Conservation (phyloP, 1,284 basidiomycete species). For the Veloporphyrellus conicus region DNA sequence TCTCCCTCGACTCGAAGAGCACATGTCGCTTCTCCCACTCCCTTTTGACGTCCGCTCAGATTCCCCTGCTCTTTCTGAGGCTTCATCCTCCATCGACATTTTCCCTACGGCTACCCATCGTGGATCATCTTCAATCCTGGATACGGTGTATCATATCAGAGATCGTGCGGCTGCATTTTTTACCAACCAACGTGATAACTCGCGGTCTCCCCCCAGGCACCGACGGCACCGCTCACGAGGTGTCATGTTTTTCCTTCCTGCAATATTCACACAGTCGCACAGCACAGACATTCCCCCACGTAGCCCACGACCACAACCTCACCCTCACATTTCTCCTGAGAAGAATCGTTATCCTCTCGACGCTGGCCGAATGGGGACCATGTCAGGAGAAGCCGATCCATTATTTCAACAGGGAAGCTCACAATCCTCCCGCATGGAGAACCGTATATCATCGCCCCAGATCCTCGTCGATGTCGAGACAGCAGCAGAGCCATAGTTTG, state of each 20-base stretch:
- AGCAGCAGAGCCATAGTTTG: slow-evolving; percentile 22
- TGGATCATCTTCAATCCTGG: slow-evolving; percentile 41
- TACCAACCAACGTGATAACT: slow-evolving; percentile 37
- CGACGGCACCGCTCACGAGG: slow-evolving; percentile 53
- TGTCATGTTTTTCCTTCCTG: slow-evolving; percentile 76
- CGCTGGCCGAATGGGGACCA: slow-evolving; percentile 15
- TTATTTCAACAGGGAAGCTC: slow-evolving; percentile 32
- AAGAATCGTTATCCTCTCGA: slow-evolving; percentile 33
- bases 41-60: slow-evolving; percentile 55
- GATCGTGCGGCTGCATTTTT: slow-evolving; percentile 49
- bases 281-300: slow-evolving; percentile 44
- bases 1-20: slow-evolving; percentile 46
- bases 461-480: slow-evolving; percentile 31
- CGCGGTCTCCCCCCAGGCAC: slow-evolving; percentile 43
- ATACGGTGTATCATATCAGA: slow-evolving; percentile 52
- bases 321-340: slow-evolving; percentile 33
- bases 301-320: slow-evolving; percentile 32
- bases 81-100: slow-evolving; percentile 40
- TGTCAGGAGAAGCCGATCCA: slow-evolving; percentile 25
- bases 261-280: slow-evolving; percentile 61
- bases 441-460: slow-evolving; percentile 28
- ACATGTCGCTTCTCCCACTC: slow-evolving; percentile 60
- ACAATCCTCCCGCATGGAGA: slow-evolving; percentile 31
- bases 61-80: slow-evolving; percentile 52
- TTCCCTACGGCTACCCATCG: slow-evolving; percentile 37